A percentile compares a stretch with the other conserved stretches of the same genome.
phyloP scores from a whole-genome alignment of 2,329 filamentous ascomycete genomes.

The Beauveria sp. region DNA sequence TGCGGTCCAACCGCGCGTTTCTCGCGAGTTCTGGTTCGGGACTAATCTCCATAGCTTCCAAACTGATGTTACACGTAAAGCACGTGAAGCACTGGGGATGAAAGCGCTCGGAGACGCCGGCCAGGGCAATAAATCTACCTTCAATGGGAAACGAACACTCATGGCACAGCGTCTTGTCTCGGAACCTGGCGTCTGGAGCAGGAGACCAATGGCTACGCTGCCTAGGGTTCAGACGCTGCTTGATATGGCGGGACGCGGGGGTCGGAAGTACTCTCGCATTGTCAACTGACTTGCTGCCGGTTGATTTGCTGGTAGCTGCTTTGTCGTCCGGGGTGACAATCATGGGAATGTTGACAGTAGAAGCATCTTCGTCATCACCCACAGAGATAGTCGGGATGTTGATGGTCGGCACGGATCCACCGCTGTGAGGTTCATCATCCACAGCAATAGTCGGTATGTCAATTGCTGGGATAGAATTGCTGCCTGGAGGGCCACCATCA shows the following conservation, averaged over 20 bases:
- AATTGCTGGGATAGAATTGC: conserved; percentile 27
- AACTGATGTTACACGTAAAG: conserved; percentile 74
- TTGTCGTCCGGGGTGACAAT: conserved; percentile 40
- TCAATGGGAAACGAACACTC: conserved; percentile 80
- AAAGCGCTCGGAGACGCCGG: conserved; percentile 66
- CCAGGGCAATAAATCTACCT: conserved; percentile 80
- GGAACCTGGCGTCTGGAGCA: conserved; percentile 36
- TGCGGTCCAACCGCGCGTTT: conserved; percentile 64
- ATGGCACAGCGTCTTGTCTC: conserved; percentile 67
- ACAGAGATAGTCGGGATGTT: conserved; percentile 35
- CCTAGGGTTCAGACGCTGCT: conserved; percentile 30
- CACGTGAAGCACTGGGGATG: conserved; percentile 92
- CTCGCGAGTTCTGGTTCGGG: conserved; percentile 75
- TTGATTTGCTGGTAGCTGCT: conserved; percentile 16
- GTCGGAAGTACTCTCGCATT: conserved; percentile 39
- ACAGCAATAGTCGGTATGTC: conserved; percentile 45
- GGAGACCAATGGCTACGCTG: conserved; percentile 53
- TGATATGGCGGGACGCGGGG: conserved; percentile 29
- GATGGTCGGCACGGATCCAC: conserved; percentile 37
- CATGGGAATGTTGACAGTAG: conserved; percentile 31
- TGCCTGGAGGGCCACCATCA: conserved; percentile 17
- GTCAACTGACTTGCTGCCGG: conserved; percentile 31
- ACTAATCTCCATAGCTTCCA: conserved; percentile 95
- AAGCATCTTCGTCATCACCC: conserved; percentile 22
- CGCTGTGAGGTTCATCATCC: conserved; percentile 18